These are phyloP conservation scores for Fusarium avenaceum DNA, from an alignment of 2,329 filamentous ascomycete genomes.

Conservation along the genomic window DNA sequence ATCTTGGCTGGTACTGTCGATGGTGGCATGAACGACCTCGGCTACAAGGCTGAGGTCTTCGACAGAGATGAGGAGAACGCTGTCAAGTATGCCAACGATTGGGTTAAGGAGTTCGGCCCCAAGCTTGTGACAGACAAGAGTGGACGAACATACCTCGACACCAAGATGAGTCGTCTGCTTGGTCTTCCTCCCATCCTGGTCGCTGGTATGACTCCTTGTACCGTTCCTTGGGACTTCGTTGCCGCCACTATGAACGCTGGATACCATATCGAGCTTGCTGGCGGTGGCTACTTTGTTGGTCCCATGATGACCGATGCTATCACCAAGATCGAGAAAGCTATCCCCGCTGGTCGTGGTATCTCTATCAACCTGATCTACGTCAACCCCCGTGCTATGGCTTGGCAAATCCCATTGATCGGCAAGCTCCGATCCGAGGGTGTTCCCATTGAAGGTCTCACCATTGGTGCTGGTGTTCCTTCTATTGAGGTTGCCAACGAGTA, in stretches of 20 bases:
- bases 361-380: constrained; percentile 93
- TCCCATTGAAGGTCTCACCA: constrained; percentile 91
- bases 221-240: constrained; percentile 91
- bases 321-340: constrained; percentile 84
- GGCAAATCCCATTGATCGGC: constrained; percentile 89
- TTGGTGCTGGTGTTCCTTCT: constrained; percentile 93
- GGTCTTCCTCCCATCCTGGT: constrained; percentile 90
- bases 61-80: constrained; percentile 96
- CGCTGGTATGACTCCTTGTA: constrained; percentile 93
- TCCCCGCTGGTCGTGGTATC: constrained; percentile 88
- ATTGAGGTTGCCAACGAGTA: constrained; percentile 95
- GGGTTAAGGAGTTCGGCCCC: constrained; percentile 98
- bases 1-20: constrained; percentile 95
- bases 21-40: constrained; percentile 89
- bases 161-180: constrained; percentile 91
- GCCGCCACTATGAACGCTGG: constrained; percentile 93
- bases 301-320: constrained; percentile 87
- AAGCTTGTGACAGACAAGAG: constrained; percentile 88
- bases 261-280: constrained; percentile 92
- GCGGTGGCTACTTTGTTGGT: constrained; percentile 89
- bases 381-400: constrained; percentile 88
- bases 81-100: constrained; percentile 94
- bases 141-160: constrained; percentile 93
- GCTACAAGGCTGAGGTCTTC: constrained; percentile 98
- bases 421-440: constrained; percentile 86